Evolutionary conservation across 176 grass and related monocot genomes (phyloP), one percentile per base, ranked within the genome.

Genomic region (Ampelocalamus luodianensis): DNA sequence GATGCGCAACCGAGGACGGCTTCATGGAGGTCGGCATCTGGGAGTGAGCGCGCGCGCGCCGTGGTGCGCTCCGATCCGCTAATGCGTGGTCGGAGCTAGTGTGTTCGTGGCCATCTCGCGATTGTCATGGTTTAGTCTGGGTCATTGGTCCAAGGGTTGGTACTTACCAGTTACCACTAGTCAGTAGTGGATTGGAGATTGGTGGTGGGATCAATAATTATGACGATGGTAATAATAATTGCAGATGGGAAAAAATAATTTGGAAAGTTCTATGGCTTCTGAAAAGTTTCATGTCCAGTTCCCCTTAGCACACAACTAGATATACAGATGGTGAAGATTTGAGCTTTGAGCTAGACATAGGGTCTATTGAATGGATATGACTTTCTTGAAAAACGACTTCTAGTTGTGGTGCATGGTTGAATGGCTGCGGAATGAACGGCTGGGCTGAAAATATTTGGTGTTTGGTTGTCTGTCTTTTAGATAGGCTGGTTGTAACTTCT

Each of bases 21-120:
- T 93, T 95, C 86, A 93, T 93, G 95, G 95, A 98, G 72, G 95
- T 98, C 23, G 91, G 79, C 37, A 93, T 98, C 74, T 98, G 93
- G 95, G 91, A 98, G 79, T 97, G 73, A 91, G 51, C 0, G 2
- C 8, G 1, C 0, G 4, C 43, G 4, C 10, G 63, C 2, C 1
- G 53, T 20, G 54, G 20, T n/a, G 20, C 55, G 7, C 55, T 9
- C 20, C 20, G 55, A n/a, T 10, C 54, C 8, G 20, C 20, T 56
- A 55, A 56, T 8, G 6, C 6, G 10, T 8, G 44, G n/a, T 16
- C 36, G 26, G 39, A 45, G 62, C 6, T 6, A 20, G n/a, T 4
- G 27, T 20, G 68, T 9, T 9, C 5, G 46, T 69, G 78, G 79
- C 74, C 4, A 90, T 87, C 88, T 67, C 61, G 79, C 72, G 66